phyloP scores from a whole-genome alignment of 2,329 filamentous ascomycete species.

The Scleromitrula shiraiana region DNA sequence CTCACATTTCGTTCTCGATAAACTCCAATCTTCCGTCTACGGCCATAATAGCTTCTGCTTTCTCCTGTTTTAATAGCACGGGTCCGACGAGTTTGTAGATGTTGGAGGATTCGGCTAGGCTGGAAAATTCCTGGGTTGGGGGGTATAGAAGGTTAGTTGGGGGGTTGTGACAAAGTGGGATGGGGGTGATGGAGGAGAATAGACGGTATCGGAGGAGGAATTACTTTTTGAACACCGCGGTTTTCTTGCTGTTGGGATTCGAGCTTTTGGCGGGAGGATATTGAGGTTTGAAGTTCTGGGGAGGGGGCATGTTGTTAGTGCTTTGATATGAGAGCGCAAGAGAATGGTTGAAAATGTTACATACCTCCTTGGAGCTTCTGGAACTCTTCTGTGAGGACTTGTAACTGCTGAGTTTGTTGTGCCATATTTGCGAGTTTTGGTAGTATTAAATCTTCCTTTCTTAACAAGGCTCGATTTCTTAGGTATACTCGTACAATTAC shows the following conservation, averaged over 20 bases:
- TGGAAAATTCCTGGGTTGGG: slow-evolving; percentile 63
- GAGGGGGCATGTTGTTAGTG: background rate
- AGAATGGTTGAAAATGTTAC: background rate
- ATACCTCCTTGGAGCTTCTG: slow-evolving; percentile 76
- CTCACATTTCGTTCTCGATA: slow-evolving; percentile 88
- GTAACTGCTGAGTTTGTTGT: slow-evolving; percentile 67
- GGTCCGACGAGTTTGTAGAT: slow-evolving; percentile 97
- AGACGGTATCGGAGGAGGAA: background rate
- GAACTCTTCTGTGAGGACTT: slow-evolving; percentile 79
- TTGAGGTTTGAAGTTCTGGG: slow-evolving; percentile 67
- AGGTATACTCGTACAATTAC: too few relatives aligned
- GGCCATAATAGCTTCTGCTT: slow-evolving; percentile 78
- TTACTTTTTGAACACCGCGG: slow-evolving; percentile 71
- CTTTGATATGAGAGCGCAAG: background rate
- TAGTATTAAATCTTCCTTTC: too few relatives aligned
- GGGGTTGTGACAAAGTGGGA: background rate
- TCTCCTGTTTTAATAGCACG: slow-evolving; percentile 90
- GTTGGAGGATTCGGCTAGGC: slow-evolving; percentile 69
- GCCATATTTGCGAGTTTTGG: slow-evolving; percentile 43
- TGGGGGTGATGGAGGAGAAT: slow-evolving; percentile 4
- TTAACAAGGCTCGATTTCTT: too few relatives aligned
- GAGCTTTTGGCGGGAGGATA: slow-evolving; percentile 79
- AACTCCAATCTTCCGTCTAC: slow-evolving; percentile 88
- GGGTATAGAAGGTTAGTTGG: background rate
- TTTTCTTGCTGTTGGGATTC: slow-evolving; percentile 95